Conservation (phyloP, 805 yeast species). For the Zygosaccharomyces lentus region DNA sequence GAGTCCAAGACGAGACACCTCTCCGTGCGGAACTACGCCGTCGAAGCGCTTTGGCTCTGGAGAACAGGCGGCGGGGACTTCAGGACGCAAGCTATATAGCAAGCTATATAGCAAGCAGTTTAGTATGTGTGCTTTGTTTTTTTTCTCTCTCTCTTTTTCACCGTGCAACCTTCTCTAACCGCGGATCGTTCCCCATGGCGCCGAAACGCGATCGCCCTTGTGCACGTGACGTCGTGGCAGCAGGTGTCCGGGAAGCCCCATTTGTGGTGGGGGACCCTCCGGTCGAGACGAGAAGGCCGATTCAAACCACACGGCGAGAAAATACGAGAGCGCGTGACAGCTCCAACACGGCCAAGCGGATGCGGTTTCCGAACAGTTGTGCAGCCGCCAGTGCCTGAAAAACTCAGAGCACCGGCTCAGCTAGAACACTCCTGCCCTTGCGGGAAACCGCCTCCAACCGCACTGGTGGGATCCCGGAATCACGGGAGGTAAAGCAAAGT, state of each 20-base stretch:
- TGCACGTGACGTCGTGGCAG: too few species aligned
- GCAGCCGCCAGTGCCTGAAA: conserved; percentile 1
- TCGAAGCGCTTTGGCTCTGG: conserved; percentile 92
- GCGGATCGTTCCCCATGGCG: too few species aligned
- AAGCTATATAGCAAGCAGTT: too few species aligned
- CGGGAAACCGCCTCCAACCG: not conserved
- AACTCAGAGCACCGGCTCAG: conserved; percentile 2
- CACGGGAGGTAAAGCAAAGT: conserved; percentile 8
- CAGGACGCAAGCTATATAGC: too few species aligned
- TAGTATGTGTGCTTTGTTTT: conserved; percentile 14
- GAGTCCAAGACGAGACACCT: conserved; percentile 59
- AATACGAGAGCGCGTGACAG: too few species aligned
- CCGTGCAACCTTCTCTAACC: too few species aligned
- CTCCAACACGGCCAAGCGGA: not conserved
- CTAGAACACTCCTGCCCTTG: not conserved
- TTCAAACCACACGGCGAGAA: not conserved
- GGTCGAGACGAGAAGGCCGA: not conserved
- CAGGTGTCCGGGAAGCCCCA: too few species aligned
- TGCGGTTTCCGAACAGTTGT: not conserved
- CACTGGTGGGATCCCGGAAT: conserved; percentile 10
- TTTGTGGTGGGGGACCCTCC: too few species aligned
- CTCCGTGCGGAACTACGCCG: conserved; percentile 75
- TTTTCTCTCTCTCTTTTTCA: not conserved
- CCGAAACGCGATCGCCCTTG: too few species aligned
- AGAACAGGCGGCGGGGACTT: conserved; percentile 45